Evolutionary conservation across 2,329 filamentous ascomycete genomes (phyloP).

Genomic region (Tolypocladium amazonense): DNA sequence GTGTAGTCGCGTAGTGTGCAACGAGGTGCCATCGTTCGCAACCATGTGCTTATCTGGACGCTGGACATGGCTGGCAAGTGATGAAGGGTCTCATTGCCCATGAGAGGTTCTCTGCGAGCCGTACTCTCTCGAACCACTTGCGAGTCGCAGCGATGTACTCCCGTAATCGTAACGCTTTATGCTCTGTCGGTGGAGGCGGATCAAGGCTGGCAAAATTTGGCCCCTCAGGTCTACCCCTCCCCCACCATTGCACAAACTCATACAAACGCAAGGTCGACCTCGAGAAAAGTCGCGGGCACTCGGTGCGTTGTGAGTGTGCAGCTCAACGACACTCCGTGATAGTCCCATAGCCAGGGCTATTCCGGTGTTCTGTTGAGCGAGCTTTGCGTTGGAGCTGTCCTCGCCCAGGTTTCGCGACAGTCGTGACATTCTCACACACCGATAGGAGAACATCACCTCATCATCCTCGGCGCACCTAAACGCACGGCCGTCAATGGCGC

Average conservation of each 20-base stretch:
- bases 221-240: neutral
- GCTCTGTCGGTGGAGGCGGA: neutral
- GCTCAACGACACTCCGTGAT: neutral
- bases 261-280: neutral
- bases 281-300: neutral
- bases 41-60: neutral
- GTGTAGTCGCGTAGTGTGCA: neutral
- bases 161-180: no score
- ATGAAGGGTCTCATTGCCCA: neutral
- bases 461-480: neutral
- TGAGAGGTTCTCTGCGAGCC: neutral
- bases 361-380: neutral
- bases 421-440: neutral
- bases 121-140: neutral
- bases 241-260: neutral
- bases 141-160: neutral
- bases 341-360: neutral
- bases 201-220: neutral
- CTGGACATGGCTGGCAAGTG: neutral
- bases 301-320: neutral
- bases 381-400: neutral
- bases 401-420: neutral
- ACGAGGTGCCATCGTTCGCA: neutral
- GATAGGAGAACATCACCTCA: neutral
- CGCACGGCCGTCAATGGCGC: conserved; percentile 26